Conservation (phyloP, 495 filamentous ascomycete genomes). For the Aeminium ludgeri region DNA sequence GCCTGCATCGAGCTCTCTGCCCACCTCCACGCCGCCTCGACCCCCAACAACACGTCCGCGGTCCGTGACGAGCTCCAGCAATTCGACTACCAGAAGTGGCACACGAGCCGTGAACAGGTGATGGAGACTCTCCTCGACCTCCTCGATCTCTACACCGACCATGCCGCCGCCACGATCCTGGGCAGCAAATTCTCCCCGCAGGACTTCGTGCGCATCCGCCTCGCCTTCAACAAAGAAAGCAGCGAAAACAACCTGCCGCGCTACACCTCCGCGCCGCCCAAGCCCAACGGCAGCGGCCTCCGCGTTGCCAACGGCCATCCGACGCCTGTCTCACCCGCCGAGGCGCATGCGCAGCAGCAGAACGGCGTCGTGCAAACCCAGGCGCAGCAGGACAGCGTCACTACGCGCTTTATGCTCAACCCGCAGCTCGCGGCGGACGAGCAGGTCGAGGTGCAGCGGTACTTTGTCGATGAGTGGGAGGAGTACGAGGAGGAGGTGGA, state of each 20-base stretch:
- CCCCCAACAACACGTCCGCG: slow-evolving; percentile 25
- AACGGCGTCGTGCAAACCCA: background rate
- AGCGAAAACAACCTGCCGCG: slow-evolving; percentile 37
- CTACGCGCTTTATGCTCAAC: slow-evolving; percentile 83
- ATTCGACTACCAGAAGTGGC: slow-evolving; percentile 36
- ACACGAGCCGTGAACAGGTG: slow-evolving; percentile 48
- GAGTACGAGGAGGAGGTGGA: slow-evolving; percentile 56
- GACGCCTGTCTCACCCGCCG: slow-evolving; percentile 10
- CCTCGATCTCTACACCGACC: slow-evolving; percentile 74
- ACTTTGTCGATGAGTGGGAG: slow-evolving; percentile 61
- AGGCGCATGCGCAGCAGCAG: slow-evolving; percentile 2
- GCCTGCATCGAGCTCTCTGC: slow-evolving; percentile 67
- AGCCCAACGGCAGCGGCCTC: slow-evolving; percentile 22
- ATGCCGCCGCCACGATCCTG: slow-evolving; percentile 51
- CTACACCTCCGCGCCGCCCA: slow-evolving; percentile 25
- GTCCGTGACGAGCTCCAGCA: slow-evolving; percentile 21
- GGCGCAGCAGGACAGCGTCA: slow-evolving; percentile 31
- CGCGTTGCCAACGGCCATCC: slow-evolving; percentile 19
- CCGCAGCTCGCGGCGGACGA: slow-evolving; percentile 57
- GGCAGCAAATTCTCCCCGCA: slow-evolving; percentile 54
- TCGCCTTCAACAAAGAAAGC: slow-evolving; percentile 64
- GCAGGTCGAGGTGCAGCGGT: slow-evolving; percentile 44
- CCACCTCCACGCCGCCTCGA: slow-evolving; percentile 38
- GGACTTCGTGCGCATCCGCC: slow-evolving; percentile 65
- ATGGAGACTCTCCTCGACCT: slow-evolving; percentile 76